These are phyloP conservation scores for Zasmidium citrigriseum DNA, from an alignment of 2,329 filamentous ascomycete species.

Conservation along the genomic window DNA sequence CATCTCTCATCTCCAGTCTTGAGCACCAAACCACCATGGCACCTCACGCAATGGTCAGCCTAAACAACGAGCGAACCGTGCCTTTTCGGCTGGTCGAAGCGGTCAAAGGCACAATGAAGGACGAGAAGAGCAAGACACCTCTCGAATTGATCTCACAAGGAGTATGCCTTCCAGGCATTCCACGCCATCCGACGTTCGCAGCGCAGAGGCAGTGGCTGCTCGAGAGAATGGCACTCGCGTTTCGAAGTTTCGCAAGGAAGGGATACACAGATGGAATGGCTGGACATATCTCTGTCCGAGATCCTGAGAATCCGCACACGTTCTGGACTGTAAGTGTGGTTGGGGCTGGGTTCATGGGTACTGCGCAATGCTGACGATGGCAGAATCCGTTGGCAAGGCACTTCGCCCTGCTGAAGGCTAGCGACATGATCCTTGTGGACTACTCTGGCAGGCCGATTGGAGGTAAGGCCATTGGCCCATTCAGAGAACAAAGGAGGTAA, in stretches of 20 bases:
- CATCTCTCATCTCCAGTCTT: no score
- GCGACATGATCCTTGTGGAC: slow-evolving; percentile 67
- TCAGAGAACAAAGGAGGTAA: no score
- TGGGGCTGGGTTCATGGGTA: no score
- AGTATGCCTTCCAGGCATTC: slow-evolving; percentile 52
- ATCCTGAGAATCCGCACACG: slow-evolving; percentile 59
- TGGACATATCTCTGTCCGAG: slow-evolving; percentile 66
- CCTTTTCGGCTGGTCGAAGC: no score
- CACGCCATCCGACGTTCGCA: slow-evolving; percentile 54
- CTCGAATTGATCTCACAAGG: slow-evolving; percentile 32
- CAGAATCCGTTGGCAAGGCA: slow-evolving; percentile 63
- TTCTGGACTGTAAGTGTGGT: slow-evolving; percentile 62
- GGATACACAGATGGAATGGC: slow-evolving; percentile 68
- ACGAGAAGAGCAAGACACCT: no score
- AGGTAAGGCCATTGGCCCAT: neutral
- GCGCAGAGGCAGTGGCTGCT: slow-evolving; percentile 64
- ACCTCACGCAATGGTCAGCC: no score
- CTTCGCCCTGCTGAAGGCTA: slow-evolving; percentile 64
- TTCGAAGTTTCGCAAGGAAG: slow-evolving; percentile 65
- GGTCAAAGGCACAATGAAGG: no score
- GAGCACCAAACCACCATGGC: no score
- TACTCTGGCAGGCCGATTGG: slow-evolving; percentile 61
- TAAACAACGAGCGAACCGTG: no score
- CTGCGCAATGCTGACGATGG: neutral
- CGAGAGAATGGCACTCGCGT: slow-evolving; percentile 64